Conservation (phyloP, 345 rosid genomes). For the Alliaria petiolata region DNA sequence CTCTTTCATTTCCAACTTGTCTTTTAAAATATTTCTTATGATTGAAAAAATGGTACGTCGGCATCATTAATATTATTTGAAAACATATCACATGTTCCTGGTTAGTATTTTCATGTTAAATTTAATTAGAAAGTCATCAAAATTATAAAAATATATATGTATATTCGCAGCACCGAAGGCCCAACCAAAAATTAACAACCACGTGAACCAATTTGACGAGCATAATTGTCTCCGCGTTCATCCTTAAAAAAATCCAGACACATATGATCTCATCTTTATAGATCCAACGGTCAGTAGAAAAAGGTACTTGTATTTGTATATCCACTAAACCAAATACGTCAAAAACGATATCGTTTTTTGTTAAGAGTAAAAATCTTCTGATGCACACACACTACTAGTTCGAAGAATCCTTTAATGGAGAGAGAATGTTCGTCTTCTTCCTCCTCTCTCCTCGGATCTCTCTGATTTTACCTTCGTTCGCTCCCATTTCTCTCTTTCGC, state of each 20-base stretch:
- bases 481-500: conserved; percentile 3
- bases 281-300: conserved; percentile 22
- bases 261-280: not conserved
- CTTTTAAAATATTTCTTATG: not conserved
- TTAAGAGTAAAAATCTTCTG: conserved; percentile 6
- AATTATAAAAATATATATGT: not conserved
- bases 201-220: conserved; percentile 28
- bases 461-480: not conserved
- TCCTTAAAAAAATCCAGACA: not conserved
- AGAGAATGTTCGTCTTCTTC: conserved; percentile 27
- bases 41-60: not conserved
- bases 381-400: not conserved
- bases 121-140: not conserved
- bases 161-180: not conserved
- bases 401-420: conserved; percentile 3
- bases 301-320: too few relatives aligned
- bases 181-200: conserved; percentile 19
- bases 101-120: not conserved
- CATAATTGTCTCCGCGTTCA: not conserved
- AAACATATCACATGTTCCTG: conserved; percentile 13
- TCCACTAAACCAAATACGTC: not conserved
- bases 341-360: not conserved
- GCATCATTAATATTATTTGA: not conserved
- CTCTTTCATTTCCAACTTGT: not conserved
- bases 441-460: conserved; percentile 27